phyloP scores from a whole-genome alignment of 306 rosid species.

The Carpinus viminea region DNA sequence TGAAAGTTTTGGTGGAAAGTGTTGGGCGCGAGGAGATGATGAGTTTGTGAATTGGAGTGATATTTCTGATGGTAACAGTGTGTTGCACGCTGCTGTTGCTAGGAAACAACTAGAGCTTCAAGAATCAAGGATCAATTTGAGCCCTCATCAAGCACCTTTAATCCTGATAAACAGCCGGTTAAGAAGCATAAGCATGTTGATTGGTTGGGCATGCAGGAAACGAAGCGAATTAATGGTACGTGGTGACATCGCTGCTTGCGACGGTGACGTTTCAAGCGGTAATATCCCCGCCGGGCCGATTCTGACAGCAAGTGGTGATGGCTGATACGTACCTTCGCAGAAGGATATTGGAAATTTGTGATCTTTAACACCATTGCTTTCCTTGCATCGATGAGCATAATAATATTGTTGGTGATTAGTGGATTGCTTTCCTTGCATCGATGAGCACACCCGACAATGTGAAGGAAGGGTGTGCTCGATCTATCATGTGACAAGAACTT shows the following conservation, averaged over 20 bases:
- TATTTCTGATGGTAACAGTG: slow-evolving; percentile 22
- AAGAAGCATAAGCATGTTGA: too few species aligned
- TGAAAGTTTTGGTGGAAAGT: slow-evolving; percentile 30
- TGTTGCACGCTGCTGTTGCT: slow-evolving; percentile 31
- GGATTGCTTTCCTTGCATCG: slow-evolving; percentile 26
- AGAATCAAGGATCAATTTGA: too few species aligned
- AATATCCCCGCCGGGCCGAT: slow-evolving; percentile 30
- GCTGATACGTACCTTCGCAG: too few species aligned
- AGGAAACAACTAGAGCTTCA: slow-evolving; percentile 8
- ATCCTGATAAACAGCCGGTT: too few species aligned
- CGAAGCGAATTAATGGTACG: slow-evolving; percentile 17
- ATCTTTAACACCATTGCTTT: slow-evolving; percentile 21
- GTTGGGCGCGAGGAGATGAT: slow-evolving; percentile 3
- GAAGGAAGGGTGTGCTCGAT: too few species aligned
- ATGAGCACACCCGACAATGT: slow-evolving; percentile 26
- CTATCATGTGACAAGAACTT: too few species aligned
- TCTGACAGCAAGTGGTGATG: slow-evolving; percentile 24
- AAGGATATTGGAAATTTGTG: too few species aligned
- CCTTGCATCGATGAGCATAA: slow-evolving; percentile 33
- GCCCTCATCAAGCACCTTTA: too few species aligned
- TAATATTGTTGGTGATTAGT: slow-evolving; percentile 32
- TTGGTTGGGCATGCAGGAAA: too few species aligned
- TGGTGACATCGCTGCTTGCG: slow-evolving; percentile 34
- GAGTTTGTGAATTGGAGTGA: slow-evolving; percentile 32
- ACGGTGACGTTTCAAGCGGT: slow-evolving; percentile 32